A percentile compares a stretch with the other conserved stretches of the same genome.
Conservation (phyloP, 192 early-diverging fungal species). For the Backusella luteola region DNA sequence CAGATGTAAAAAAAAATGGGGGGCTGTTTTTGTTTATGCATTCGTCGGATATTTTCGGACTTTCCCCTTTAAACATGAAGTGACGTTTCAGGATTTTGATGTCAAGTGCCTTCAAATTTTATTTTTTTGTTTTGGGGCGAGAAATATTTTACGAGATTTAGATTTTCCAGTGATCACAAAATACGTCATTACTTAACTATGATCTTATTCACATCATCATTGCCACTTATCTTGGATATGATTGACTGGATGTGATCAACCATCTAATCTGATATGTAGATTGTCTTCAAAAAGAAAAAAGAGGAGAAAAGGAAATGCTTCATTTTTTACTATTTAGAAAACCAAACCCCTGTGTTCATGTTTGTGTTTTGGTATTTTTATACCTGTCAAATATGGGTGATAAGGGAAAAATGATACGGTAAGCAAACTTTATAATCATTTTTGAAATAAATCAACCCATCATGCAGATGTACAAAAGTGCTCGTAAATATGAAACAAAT, state of each 20-base stretch:
- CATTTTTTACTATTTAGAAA: background rate
- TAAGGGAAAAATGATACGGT: background rate
- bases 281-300: background rate
- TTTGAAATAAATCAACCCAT: background rate
- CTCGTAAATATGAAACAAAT: background rate
- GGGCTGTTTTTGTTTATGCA: background rate
- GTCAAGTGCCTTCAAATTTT: background rate
- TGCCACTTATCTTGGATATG: background rate
- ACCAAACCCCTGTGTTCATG: background rate
- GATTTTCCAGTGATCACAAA: background rate
- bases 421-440: background rate
- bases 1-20: background rate
- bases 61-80: background rate
- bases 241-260: background rate
- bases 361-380: background rate
- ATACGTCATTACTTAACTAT: background rate
- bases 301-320: background rate
- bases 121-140: background rate
- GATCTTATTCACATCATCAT: background rate
- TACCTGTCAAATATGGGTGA: background rate
- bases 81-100: constrained; percentile 7
- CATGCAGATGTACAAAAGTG: background rate
- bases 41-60: constrained; percentile 8
- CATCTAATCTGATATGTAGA: background rate
- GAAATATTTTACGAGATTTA: background rate